These are phyloP conservation scores for Sporothrix euskadiensis DNA, from an alignment of 2,329 filamentous ascomycete species.

Conservation along the genomic window DNA sequence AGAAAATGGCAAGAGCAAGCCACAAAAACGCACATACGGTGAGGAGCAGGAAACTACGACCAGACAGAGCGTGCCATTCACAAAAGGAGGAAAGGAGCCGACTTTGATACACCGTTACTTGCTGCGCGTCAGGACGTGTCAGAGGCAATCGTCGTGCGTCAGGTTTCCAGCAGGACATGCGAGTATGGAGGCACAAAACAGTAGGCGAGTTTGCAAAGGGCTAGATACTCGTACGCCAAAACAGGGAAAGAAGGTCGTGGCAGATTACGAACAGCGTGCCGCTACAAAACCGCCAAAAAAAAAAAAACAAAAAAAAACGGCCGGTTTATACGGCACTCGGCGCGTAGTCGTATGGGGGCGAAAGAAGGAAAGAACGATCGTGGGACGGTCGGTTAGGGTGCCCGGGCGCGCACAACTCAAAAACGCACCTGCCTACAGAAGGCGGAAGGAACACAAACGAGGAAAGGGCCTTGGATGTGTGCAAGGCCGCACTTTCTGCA, in stretches of 20 bases:
- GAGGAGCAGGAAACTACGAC: background rate
- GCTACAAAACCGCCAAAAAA: background rate
- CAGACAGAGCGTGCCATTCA: constrained; percentile 1
- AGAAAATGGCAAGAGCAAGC: background rate
- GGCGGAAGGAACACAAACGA: background rate
- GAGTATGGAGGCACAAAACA: background rate
- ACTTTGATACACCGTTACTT: background rate
- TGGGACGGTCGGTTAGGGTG: background rate
- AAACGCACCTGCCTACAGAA: constrained; percentile 6
- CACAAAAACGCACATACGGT: background rate
- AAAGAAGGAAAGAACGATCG: background rate
- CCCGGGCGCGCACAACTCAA: background rate
- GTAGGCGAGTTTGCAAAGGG: background rate
- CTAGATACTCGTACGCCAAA: background rate
- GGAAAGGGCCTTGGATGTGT: background rate
- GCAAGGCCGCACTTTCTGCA: background rate
- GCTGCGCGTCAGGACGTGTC: constrained; percentile 6
- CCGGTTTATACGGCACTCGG: background rate
- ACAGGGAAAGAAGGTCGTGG: constrained; percentile 11
- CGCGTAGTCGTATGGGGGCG: background rate
- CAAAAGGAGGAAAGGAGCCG: background rate
- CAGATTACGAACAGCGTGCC: background rate
- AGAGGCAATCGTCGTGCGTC: background rate
- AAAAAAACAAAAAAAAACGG: background rate
- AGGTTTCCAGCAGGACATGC: background rate